Evolutionary conservation across 495 filamentous ascomycete species (phyloP), one percentile per base, ranked within the genome.

Genomic region (Podospora pseudopauciseta): DNA sequence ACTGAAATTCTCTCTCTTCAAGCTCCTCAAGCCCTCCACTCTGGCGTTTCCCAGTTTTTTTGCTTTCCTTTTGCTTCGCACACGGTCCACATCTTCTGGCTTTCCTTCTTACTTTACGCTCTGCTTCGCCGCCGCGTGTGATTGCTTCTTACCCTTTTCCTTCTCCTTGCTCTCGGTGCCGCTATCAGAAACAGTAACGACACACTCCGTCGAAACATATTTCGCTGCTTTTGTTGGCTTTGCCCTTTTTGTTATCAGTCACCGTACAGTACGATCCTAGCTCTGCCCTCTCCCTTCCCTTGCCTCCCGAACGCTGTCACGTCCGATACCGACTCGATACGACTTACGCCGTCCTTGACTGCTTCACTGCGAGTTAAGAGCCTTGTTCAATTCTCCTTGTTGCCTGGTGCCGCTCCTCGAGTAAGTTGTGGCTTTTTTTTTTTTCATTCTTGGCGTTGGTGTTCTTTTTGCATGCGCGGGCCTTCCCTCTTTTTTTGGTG

Each of bases 31-130:
- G 60, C 53, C 49, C 23, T 34, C 18, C 27, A 27, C 65, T 61
- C 69, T 60, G 68, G 71, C 68, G 71, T 59, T 73, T 73, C 71
- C 71, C 71, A 71, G 71, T 73, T 73, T 73, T 73, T 70, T 65
- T 54, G 27, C 39, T 64, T 60, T 60, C 65, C 67, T 68, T 68
- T 59, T 67, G 68, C 69, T 71, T 70, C 65, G 26, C 65, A 60
- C 64, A 65, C 73, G 65, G 70, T 72, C 69, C 71, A 72, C 70
- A 23, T 71, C 62, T 71, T 71, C 62, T 71, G 66, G 68, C 70
- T 65, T 67, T 67, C 63, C 68, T 71, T 67, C 63, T 65, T 66
- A 70, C 64, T 65, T 68, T 65, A 54, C 44, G 67, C 74, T 67
- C 55, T 61, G 34, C 71, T 59, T 62, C 39, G 39, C 18, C 64